These are phyloP conservation scores for Waitea zeae DNA, from an alignment of 1,284 basidiomycete species.

Conservation along the genomic window DNA sequence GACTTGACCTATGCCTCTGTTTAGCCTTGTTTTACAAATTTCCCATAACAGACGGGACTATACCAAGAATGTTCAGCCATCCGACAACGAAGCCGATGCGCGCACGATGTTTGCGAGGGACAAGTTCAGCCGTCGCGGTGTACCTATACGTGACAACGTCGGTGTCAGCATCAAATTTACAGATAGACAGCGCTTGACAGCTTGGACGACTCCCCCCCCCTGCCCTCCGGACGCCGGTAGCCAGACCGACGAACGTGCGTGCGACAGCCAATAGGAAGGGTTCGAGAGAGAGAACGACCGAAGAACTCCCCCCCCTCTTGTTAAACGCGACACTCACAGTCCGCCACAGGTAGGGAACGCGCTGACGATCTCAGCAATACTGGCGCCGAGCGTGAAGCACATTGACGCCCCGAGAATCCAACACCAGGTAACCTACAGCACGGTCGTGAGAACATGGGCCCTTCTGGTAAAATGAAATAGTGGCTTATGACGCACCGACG, in stretches of 20 bases:
- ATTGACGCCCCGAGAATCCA: slow-evolving; percentile 65
- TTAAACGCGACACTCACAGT: too few species aligned
- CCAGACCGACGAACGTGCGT: neutral
- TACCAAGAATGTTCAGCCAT: slow-evolving; percentile 78
- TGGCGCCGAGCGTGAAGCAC: slow-evolving; percentile 62
- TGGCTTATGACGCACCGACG: slow-evolving; percentile 32
- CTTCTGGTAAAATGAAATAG: neutral
- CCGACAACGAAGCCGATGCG: slow-evolving; percentile 65
- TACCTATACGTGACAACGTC: slow-evolving; percentile 23
- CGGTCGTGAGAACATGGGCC: neutral
- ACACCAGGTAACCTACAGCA: slow-evolving; percentile 50
- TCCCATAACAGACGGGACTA: too few species aligned
- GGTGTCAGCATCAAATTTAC: slow-evolving; percentile 2
- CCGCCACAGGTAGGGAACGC: slow-evolving; percentile 77
- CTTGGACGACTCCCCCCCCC: neutral
- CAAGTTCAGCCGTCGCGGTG: slow-evolving; percentile 61
- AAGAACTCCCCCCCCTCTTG: too few species aligned
- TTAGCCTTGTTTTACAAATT: neutral
- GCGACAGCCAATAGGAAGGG: neutral
- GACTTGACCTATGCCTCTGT: slow-evolving; percentile 32
- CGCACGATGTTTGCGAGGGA: slow-evolving; percentile 50
- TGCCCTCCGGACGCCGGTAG: neutral
- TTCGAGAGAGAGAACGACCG: neutral
- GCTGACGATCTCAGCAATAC: slow-evolving; percentile 64
- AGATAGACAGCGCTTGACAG: neutral